Conservation (phyloP, 768 basidiomycete species). For the Fomitopsis pulvina region DNA sequence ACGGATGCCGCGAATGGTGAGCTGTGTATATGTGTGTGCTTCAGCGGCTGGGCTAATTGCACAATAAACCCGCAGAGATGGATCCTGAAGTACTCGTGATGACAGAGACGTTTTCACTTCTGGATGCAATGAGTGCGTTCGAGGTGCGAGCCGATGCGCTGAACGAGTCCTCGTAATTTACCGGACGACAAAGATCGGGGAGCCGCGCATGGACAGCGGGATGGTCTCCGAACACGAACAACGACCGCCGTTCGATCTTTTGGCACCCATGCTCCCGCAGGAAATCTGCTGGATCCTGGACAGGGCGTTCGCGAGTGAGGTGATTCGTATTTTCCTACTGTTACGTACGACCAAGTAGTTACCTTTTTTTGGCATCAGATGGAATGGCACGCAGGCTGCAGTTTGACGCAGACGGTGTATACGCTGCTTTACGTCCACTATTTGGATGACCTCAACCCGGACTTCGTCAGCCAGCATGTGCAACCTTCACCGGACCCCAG, state of each 20-base stretch:
- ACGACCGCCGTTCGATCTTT: slow-evolving; percentile 53
- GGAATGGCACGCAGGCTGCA: slow-evolving; percentile 82
- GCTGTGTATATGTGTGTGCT: neutral
- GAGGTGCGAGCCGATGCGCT: slow-evolving; percentile 44
- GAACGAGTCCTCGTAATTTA: slow-evolving; percentile 8
- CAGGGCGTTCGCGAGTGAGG: slow-evolving; percentile 71
- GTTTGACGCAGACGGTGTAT: slow-evolving; percentile 81
- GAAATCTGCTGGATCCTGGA: slow-evolving; percentile 91
- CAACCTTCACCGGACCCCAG: slow-evolving; percentile 28
- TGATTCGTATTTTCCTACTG: slow-evolving; percentile 23
- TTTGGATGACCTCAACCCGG: slow-evolving; percentile 53
- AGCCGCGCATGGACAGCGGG: slow-evolving; percentile 86
- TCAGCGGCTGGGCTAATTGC: neutral
- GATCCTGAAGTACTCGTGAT: slow-evolving; percentile 55
- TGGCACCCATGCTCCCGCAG: slow-evolving; percentile 57
- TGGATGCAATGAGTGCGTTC: slow-evolving; percentile 92
- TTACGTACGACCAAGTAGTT: slow-evolving; percentile 9
- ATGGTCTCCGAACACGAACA: slow-evolving; percentile 38
- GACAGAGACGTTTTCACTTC: slow-evolving; percentile 62
- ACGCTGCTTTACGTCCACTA: slow-evolving; percentile 71
- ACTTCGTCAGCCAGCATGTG: slow-evolving; percentile 26
- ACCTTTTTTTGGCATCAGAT: slow-evolving; percentile 44
- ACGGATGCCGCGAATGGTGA: slow-evolving; percentile 56
- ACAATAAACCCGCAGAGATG: slow-evolving; percentile 54
- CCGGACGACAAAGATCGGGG: slow-evolving; percentile 58